These are phyloP conservation scores for Salix udensis DNA, from an alignment of 345 rosid species.

Conservation along the genomic window DNA sequence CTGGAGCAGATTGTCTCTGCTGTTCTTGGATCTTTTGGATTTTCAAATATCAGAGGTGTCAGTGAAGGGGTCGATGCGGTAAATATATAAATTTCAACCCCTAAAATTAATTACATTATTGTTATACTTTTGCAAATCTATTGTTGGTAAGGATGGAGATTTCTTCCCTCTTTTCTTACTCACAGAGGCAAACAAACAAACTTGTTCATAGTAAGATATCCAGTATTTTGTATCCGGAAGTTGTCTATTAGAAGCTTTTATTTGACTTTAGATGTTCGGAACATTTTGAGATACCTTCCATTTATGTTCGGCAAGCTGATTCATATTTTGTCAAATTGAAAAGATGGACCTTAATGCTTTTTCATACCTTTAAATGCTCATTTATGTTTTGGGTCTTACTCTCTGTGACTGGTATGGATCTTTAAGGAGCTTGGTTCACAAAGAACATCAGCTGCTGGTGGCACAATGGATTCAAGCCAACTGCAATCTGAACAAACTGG, in stretches of 20 bases:
- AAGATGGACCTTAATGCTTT: not conserved
- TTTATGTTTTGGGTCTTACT: not conserved
- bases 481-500: slow-evolving; percentile 43
- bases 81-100: slow-evolving; percentile 19
- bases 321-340: not conserved
- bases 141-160: not conserved
- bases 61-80: slow-evolving; percentile 44
- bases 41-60: slow-evolving; percentile 45
- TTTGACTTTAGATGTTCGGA: not conserved
- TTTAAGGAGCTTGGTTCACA: slow-evolving; percentile 41
- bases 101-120: not conserved
- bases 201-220: not conserved
- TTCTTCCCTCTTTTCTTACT: not conserved
- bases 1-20: slow-evolving; percentile 63
- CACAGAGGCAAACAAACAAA: not conserved
- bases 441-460: slow-evolving; percentile 43
- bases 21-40: slow-evolving; percentile 69
- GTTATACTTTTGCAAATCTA: not conserved
- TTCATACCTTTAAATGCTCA: not conserved
- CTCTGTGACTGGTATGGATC: slow-evolving; percentile 10
- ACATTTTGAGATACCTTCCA: not conserved
- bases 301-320: not conserved
- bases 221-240: not conserved
- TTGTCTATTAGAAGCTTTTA: not conserved
- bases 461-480: slow-evolving; percentile 26